These are phyloP conservation scores for Calonectria pauciramosa DNA, from an alignment of 2,329 filamentous ascomycete species.

Conservation along the genomic window DNA sequence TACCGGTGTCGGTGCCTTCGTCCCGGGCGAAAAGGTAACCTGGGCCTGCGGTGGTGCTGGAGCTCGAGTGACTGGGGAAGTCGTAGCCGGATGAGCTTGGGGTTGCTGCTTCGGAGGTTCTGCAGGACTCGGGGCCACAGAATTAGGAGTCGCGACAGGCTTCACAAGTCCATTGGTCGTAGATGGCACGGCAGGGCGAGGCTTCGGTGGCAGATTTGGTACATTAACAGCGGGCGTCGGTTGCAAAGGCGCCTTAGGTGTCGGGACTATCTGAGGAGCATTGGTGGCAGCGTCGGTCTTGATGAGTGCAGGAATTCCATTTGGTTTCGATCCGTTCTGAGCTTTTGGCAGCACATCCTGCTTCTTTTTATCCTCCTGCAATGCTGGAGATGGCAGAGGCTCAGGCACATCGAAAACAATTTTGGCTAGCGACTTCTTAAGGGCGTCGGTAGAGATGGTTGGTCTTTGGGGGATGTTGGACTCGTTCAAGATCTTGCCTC, in stretches of 20 bases:
- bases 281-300: constrained; percentile 30
- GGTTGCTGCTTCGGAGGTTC: constrained; percentile 11
- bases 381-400: constrained; percentile 23
- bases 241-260: constrained; percentile 30
- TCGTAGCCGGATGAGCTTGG: neutral
- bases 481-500: constrained; percentile 63
- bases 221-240: constrained; percentile 14
- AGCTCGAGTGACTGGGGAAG: neutral
- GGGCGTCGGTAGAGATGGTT: constrained; percentile 58
- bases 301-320: constrained; percentile 24
- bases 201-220: neutral
- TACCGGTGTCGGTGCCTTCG: constrained; percentile 45
- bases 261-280: constrained; percentile 24
- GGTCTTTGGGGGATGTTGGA: constrained; percentile 65
- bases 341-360: constrained; percentile 16
- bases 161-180: constrained; percentile 29
- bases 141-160: constrained; percentile 20
- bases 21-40: constrained; percentile 50
- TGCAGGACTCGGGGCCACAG: constrained; percentile 21
- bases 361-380: constrained; percentile 26
- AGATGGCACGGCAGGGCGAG: constrained; percentile 6
- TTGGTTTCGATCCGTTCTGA: constrained; percentile 29
- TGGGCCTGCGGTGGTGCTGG: constrained; percentile 41
- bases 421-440: constrained; percentile 55
- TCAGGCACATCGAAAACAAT: constrained; percentile 40